Base-by-base conservation (phyloP, 257 asterid species). In the Fraxinus pennsylvanica region DNA sequence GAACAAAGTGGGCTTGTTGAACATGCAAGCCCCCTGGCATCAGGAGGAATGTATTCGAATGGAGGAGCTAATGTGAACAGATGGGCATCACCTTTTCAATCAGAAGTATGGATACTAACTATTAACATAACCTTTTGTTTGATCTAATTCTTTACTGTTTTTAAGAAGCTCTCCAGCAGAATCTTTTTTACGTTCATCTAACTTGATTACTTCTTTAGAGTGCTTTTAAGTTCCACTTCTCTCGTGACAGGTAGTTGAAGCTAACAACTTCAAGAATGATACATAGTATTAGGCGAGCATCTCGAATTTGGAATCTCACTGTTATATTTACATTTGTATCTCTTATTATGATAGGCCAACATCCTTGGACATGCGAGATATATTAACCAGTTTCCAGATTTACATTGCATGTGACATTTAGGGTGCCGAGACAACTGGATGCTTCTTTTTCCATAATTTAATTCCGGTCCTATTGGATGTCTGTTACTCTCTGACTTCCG, bases 81-180 rank as follows among this genome's bases (percentile, higher is more conserved):
- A 92, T 88, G 99, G 98, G 88, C 92, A 76, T 89, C 99, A 83
- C 96, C 96, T 17, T 90, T 92, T 87, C 99, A 92, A 89, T 91
- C 99, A 85, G 99, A 96, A 90, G 99, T 96, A 96, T 85, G 99
- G 97, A 93, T 96, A 90, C 97, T 92, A 87, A 93, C 98, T 88
- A 86, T 89, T 96, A 89, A 92, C 98, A 90, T 91, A 88, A 96
- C 97, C 79, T 87, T 87, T 84, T 84, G 83, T 84, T 89, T 79
- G 88, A 86, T 90, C 97, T 88, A 85, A 88, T 95, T 89, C 63
- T 84, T 81, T 82, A 54, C 83, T 86, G 81, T 79, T 85, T 88
- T 87, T 76, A 68, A 84, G 88, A 84, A 84, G 89, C 78, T 74
- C 81, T 75, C 81, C 74, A 80, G 88, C 90, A 72, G 68, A 82